phyloP scores from a whole-genome alignment of 805 yeast species.

The Jamesozyma lodderae region DNA sequence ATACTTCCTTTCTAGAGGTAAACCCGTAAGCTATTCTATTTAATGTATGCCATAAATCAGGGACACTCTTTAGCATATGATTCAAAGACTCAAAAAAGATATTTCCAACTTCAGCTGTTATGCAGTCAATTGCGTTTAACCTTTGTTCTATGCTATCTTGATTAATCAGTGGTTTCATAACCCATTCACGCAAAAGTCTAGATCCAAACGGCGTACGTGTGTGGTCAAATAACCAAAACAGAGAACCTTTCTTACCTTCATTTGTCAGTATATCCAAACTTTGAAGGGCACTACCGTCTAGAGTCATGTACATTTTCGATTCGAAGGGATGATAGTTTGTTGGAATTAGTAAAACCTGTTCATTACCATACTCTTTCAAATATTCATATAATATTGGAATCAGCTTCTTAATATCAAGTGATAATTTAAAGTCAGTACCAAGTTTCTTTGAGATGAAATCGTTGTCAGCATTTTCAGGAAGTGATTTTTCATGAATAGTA shows the following conservation, averaged over 20 bases:
- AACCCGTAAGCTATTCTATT: constrained; percentile 52
- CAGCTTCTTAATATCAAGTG: constrained; percentile 19
- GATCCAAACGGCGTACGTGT: constrained; percentile 73
- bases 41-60: constrained; percentile 53
- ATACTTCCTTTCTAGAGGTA: constrained; percentile 52
- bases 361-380: constrained; percentile 54
- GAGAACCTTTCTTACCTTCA: constrained; percentile 50
- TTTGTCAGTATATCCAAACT: constrained; percentile 74
- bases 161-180: constrained; percentile 58
- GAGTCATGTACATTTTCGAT: constrained; percentile 37
- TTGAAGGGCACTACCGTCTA: constrained; percentile 56
- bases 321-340: constrained; percentile 45
- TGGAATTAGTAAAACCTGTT: constrained; percentile 43
- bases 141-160: constrained; percentile 50
- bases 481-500: neutral
- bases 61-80: constrained; percentile 28
- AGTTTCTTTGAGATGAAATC: neutral
- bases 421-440: constrained; percentile 4
- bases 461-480: neutral
- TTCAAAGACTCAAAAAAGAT: constrained; percentile 33
- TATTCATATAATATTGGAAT: constrained; percentile 42
- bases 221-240: constrained; percentile 73
- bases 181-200: constrained; percentile 61
- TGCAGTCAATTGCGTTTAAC: constrained; percentile 47
- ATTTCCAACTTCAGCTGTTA: constrained; percentile 33